phyloP scores from a whole-genome alignment of 768 basidiomycete species.

The Neoboletus brunneissimus region DNA sequence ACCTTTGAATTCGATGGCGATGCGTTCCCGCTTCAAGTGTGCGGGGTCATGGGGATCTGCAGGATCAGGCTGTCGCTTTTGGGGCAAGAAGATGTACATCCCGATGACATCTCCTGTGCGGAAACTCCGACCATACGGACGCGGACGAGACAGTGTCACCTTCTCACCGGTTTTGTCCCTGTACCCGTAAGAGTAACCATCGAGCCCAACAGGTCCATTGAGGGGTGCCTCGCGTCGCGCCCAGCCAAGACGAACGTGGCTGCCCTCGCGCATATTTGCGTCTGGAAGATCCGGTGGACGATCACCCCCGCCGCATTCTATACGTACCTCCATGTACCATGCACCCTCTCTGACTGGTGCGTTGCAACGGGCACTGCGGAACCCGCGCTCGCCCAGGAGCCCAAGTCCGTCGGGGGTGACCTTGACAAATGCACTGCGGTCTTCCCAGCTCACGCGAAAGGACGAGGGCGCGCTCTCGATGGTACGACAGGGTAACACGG shows the following conservation, averaged over 20 bases:
- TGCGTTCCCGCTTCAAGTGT: conserved; percentile 81
- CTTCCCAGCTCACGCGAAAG: conserved; percentile 86
- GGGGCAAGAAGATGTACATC: conserved; percentile 88
- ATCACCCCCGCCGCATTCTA: conserved; percentile 73
- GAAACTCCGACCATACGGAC: conserved; percentile 73
- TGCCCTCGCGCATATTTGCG: conserved; percentile 54
- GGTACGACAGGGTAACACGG: conserved; percentile 63
- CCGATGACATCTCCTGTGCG: conserved; percentile 86
- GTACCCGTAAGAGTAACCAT: conserved; percentile 90
- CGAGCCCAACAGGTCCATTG: conserved; percentile 89
- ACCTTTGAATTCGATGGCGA: conserved; percentile 94
- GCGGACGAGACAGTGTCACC: conserved; percentile 77
- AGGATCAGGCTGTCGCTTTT: conserved; percentile 51
- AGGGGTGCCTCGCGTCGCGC: conserved; percentile 90
- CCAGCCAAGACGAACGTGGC: conserved; percentile 90
- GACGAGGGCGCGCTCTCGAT: conserved; percentile 74
- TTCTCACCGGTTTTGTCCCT: conserved; percentile 94
- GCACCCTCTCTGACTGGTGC: conserved; percentile 84
- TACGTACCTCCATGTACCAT: conserved; percentile 92
- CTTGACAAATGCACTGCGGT: conserved; percentile 76
- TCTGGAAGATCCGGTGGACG: conserved; percentile 39
- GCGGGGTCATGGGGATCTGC: conserved; percentile 78
- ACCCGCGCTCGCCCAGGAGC: conserved; percentile 82
- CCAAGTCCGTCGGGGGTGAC: conserved; percentile 77
- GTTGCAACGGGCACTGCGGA: conserved; percentile 86